Percentiles rank a stretch among this genome's conserved stretches.
These are phyloP conservation scores for Leishmania gerbilli DNA, from an alignment of 208 protist genomes.

Conservation along the genomic window DNA sequence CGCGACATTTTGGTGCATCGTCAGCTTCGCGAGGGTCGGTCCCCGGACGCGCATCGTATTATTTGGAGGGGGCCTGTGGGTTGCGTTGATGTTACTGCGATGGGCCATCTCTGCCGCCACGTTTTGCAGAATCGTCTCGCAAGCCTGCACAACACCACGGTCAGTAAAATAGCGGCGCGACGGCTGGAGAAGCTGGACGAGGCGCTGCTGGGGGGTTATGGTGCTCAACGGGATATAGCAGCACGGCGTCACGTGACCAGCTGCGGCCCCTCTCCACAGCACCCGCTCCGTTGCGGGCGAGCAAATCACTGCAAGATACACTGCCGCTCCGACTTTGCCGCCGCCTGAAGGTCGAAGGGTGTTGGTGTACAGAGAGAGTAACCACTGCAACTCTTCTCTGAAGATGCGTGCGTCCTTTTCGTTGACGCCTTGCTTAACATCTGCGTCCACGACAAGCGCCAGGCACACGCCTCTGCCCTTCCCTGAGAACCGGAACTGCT, in stretches of 20 bases:
- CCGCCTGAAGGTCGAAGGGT: not conserved
- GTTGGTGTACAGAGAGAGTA: constrained; percentile 21
- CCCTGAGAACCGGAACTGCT: constrained; percentile 3
- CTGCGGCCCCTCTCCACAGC: constrained; percentile 21
- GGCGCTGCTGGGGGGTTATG: constrained; percentile 22
- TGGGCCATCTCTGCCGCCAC: constrained; percentile 14
- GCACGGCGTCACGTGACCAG: constrained; percentile 9
- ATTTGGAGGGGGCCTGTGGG: not conserved
- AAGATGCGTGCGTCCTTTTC: constrained; percentile 6
- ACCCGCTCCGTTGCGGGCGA: constrained; percentile 17
- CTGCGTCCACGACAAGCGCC: constrained; percentile 22
- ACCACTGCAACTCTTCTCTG: constrained; percentile 15
- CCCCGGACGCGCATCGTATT: constrained; percentile 28
- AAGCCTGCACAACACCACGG: constrained; percentile 17
- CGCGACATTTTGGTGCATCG: not conserved
- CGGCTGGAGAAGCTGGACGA: constrained; percentile 29
- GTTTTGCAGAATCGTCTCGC: constrained; percentile 12
- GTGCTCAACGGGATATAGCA: constrained; percentile 25
- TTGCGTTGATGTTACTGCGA: not conserved
- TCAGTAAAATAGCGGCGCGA: constrained; percentile 21
- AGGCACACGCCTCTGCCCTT: constrained; percentile 16
- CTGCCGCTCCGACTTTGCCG: not conserved
- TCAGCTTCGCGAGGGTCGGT: constrained; percentile 24
- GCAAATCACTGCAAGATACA: constrained; percentile 36
- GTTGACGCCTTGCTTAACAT: not conserved